Percentiles rank a stretch among this genome's conserved stretches.
Conservation (phyloP, 2,329 filamentous ascomycete genomes). For the Aspergillus brunneoviolaceus region DNA sequence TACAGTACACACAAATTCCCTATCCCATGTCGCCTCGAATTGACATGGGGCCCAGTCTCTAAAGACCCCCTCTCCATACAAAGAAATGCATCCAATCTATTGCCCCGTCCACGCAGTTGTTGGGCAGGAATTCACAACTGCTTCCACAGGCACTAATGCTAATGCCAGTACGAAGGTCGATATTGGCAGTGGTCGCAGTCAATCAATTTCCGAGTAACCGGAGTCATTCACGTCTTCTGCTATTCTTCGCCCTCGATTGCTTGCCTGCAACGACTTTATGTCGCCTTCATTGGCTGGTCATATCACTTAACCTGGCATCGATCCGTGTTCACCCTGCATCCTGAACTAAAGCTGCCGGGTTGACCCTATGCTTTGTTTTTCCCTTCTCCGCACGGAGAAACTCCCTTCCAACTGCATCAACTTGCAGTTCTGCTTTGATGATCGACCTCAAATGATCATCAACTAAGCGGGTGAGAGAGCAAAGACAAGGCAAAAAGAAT, state of each 20-base stretch:
- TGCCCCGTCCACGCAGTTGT: conserved; percentile 21
- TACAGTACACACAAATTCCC: background rate
- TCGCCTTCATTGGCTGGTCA: background rate
- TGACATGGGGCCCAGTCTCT: conserved; percentile 22
- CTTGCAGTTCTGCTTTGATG: background rate
- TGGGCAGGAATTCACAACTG: conserved; percentile 31
- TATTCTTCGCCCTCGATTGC: background rate
- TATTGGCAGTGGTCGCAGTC: background rate
- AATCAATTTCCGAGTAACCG: conserved; percentile 4
- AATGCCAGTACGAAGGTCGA: background rate
- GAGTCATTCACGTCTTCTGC: background rate
- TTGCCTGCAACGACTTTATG: background rate
- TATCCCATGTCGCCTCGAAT: conserved; percentile 10
- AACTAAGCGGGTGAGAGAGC: background rate
- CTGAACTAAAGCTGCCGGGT: background rate
- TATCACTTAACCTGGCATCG: background rate
- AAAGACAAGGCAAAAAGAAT: conserved; percentile 7
- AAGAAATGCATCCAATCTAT: conserved; percentile 25
- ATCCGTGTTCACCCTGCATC: conserved; percentile 5
- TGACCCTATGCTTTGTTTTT: background rate
- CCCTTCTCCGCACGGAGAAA: background rate
- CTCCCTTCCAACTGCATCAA: background rate
- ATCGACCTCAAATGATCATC: background rate
- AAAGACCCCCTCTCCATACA: conserved; percentile 14
- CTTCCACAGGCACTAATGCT: conserved; percentile 3